Evolutionary conservation across 148 eudicot genomes (phyloP), one percentile per base, ranked within the genome.

Genomic region (Linanthus parryae): DNA sequence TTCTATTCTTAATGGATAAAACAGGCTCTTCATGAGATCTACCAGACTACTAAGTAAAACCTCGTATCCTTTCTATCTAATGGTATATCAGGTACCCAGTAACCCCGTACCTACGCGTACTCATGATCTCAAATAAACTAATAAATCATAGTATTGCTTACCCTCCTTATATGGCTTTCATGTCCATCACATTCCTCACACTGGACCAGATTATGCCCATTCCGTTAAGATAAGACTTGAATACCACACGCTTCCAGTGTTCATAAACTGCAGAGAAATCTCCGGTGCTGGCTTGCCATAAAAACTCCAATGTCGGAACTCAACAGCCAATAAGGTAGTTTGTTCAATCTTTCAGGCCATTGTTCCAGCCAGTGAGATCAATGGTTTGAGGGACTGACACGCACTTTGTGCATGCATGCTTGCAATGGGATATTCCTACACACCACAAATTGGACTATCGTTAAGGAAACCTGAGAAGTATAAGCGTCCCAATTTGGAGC

Each of bases 161-260:
- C 95, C 95, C 95, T 82, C 95, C 95, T 17, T 86, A 85, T 14
- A 76, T 58, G 37, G 88, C 73, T 66, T 69, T 67, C 95, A 85
- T 85, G 79, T 85, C 95, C 95, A 85, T 85, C 49, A 77, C 86
- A 55, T 86, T 86, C 62, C 95, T 77, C 33, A 86, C 81, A 22
- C 67, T 71, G 19, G 77, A 59, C 95, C 90, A 82, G 57, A 70
- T 77, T 62, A 86, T 82, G 13, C 86, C 86, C 63, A 86, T 62
- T 35, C 95, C 82, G 9, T 65, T 69, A 4, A 86, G 68, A 66
- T 86, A 86, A 9, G 85, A 70, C 42, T 73, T 65, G 45, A 54
- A 61, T 52, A 86, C 84, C 9, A 86, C 83, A 33, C 58, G 66
- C 55, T 76, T 79, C 90, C 90, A 86, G 71, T 82, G 84, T 37